phyloP scores from a whole-genome alignment of 768 basidiomycete genomes.

The Chalciporus pseudorubinellus region DNA sequence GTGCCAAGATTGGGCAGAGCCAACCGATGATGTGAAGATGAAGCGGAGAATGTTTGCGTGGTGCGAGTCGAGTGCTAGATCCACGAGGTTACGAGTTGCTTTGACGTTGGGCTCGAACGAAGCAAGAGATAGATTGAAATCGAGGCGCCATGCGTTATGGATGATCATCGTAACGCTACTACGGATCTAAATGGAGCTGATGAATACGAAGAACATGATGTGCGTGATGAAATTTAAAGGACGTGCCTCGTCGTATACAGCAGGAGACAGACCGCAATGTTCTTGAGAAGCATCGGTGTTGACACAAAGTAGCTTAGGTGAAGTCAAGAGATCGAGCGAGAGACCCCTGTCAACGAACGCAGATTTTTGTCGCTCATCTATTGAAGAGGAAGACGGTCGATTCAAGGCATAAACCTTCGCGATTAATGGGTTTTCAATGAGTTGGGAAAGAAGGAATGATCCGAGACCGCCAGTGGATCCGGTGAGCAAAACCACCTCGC shows the following conservation, averaged over 20 bases:
- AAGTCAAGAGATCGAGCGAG: constrained; percentile 26
- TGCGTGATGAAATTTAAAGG: too few relatives aligned
- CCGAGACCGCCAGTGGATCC: constrained; percentile 45
- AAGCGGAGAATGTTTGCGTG: constrained; percentile 15
- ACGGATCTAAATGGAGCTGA: constrained; percentile 7
- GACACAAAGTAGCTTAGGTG: constrained; percentile 34
- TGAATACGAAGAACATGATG: not conserved
- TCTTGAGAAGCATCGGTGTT: constrained; percentile 36
- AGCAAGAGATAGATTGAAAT: constrained; percentile 39
- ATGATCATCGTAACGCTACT: constrained; percentile 30
- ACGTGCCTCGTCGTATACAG: constrained; percentile 31
- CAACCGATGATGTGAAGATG: constrained; percentile 27
- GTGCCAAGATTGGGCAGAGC: constrained; percentile 23
- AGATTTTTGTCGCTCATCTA: constrained; percentile 27
- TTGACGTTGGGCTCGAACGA: constrained; percentile 39
- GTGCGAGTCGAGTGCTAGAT: constrained; percentile 33
- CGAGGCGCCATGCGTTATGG: constrained; percentile 39
- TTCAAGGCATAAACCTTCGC: constrained; percentile 35
- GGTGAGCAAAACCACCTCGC: constrained; percentile 29
- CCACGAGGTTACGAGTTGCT: constrained; percentile 32
- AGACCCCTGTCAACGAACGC: constrained; percentile 37
- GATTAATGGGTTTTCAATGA: constrained; percentile 24
- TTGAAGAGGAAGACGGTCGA: constrained; percentile 15
- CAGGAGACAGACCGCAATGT: constrained; percentile 27
- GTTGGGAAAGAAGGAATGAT: constrained; percentile 32